Base-by-base conservation (phyloP, 2,329 filamentous ascomycete species). In the Hypomyces perniciosus region DNA sequence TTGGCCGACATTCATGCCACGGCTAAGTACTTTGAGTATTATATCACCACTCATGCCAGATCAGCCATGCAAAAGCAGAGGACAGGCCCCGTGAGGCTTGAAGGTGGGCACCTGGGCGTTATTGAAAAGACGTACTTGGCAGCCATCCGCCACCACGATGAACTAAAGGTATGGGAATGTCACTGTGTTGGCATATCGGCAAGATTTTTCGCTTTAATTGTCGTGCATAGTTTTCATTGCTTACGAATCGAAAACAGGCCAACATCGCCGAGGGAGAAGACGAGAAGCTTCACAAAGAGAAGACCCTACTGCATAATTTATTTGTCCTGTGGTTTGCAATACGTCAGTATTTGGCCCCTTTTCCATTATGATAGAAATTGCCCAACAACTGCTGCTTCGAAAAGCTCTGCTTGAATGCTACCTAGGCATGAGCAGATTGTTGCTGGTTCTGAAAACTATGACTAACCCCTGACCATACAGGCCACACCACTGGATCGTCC, bases 271-370 rank as follows among this genome's bases (percentile, higher is more conserved):
- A 40, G 26, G 3, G 5, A 10, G 2, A 8, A n/a, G 20, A 44
- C 42, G 13, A 38, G 4, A 51, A 62, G 0, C 54, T 57, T 2
- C 53, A 59, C 20, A 53, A 58, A 10, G 66, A 72, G 34, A 62
- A 64, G 29, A 48, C 56, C 1, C 66, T 78, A 4, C 50, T 79
- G n/a, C 51, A 54, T 1, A 67, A 68, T 8, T 63, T 74, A 4
- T 71, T 78, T 26, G 59, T 61, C 5, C 56, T 79, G 1, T 76
- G 74, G 71, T 74, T 77, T 55, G 71, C 71, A 3, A 70, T 70
- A 8, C 65, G 76, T 79, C 57, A 59, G 75, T 67, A 2, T 12
- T 43, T 37, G 20, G 20, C 20, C 20, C 20, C 20, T 20, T 20
- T 20, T 20, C 20, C 20, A 20, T 20, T 20, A 20, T 20, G 3